Base-by-base conservation (phyloP, 2,329 filamentous ascomycete species). In the Phyllosticta citrichinensis region DNA sequence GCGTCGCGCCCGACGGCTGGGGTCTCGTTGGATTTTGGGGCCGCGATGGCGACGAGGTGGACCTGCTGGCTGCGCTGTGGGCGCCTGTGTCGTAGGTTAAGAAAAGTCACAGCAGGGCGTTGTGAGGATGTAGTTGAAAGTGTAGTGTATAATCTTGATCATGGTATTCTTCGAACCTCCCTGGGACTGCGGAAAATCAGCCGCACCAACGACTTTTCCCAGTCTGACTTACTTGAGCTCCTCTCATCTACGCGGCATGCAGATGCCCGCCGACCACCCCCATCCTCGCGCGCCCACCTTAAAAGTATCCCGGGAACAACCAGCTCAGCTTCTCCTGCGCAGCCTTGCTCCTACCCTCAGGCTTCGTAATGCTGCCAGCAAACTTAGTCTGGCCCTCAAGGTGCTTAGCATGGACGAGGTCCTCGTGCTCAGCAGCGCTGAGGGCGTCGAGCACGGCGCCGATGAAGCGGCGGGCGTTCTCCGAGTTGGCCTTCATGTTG, bases 401-500 rank as follows among this genome's bases (percentile, higher is more conserved):
- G 74, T 96, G 91, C 80, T 88, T 93, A 24, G 88, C 94, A 63
- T 81, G 77, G 51, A 97, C 85, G 61, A 94, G 74, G 62, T 93
- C 86, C 60, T 74, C 78, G 75, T 96, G 84, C 71, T 93, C 88
- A 63, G 89, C 82, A 71, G 88, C 87, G 68, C 84, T 86, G 68
- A 97, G 80, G 75, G 91, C 87, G 74, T 97, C 90, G 60, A 99
- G 79, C 53, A 97, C 91, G 33, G 89, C 90, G 40, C 85, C 89
- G 35, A 99, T 87, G 61, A 97, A 87, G 57, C 86, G 81, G 73
- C 87, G 87, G 35, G 94, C 94, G 70, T 97, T 99, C 71, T 87
- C 81, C 58, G 89, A 82, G 76, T 99, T 99, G 66, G 91, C 88
- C 72, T 88, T 87, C 94, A 99, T 99, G 76, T 96, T 90, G 63